Conservation (phyloP, 2,329 filamentous ascomycete species). For the Fusarium udum region DNA sequence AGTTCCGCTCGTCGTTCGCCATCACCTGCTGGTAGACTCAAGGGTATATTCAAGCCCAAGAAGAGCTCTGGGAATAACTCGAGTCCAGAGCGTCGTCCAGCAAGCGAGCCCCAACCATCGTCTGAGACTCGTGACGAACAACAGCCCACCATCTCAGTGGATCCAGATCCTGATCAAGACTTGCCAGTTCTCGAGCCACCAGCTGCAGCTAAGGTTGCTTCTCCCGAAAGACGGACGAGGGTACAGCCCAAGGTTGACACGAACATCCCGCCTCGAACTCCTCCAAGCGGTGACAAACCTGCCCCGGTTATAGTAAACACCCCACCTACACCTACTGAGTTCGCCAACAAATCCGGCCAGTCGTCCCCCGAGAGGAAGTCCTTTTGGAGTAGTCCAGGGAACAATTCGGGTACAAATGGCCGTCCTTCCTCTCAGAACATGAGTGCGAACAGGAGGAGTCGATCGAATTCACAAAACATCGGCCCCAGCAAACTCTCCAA, state of each 20-base stretch:
- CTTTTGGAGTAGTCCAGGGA: conserved; percentile 41
- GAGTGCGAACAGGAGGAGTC: conserved; percentile 71
- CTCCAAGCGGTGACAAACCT: conserved; percentile 55
- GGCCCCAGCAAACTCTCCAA: conserved; percentile 89
- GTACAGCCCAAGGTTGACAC: conserved; percentile 46
- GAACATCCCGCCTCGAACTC: conserved; percentile 55
- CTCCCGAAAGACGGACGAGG: conserved; percentile 43
- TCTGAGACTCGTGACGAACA: conserved; percentile 31
- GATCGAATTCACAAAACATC: conserved; percentile 64
- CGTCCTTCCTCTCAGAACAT: conserved; percentile 72
- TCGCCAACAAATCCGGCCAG: conserved; percentile 31
- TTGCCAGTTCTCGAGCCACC: conserved; percentile 44
- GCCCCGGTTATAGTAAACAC: conserved; percentile 71
- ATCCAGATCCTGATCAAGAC: conserved; percentile 31
- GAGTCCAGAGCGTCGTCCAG: conserved; percentile 35
- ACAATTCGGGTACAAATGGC: conserved; percentile 56
- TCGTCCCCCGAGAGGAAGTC: conserved; percentile 45
- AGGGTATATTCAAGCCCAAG: conserved; percentile 65
- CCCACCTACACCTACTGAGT: conserved; percentile 70
- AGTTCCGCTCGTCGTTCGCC: conserved; percentile 65
- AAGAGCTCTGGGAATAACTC: conserved; percentile 36
- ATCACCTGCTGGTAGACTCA: conserved; percentile 77
- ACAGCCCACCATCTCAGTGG: conserved; percentile 33
- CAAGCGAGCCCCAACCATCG: conserved; percentile 32
- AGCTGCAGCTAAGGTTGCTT: conserved; percentile 44